Base-by-base conservation (phyloP, 176 grass and related monocot species). In the Stipa capillata region DNA sequence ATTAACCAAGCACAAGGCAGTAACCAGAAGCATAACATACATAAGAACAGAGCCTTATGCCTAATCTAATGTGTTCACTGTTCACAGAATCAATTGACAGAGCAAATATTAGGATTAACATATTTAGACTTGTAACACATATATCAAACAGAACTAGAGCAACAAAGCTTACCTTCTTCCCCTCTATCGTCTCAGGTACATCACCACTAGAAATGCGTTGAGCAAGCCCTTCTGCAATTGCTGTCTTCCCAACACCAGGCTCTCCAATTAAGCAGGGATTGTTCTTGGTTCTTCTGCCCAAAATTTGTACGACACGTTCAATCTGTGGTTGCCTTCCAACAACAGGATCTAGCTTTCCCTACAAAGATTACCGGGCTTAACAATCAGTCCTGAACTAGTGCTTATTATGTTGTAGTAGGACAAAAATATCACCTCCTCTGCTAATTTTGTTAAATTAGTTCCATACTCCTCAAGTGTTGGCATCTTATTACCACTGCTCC, bases 211-310 rank as follows among this genome's bases (percentile, higher is more conserved):
- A 52, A 73, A 97, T 97, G 45, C 87, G 87, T 72, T 97, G 95
- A 34, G 95, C 95, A 73, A 97, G 95, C 54, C 95, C 95, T 84
- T 97, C 95, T 12, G 95, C 95, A 76, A 97, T 92, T 78, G 95
- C 95, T 52, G 95, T 97, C 67, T 97, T 97, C 18, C 95, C 95
- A 73, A 97, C 95, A 90, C 94, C 94, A 84, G 94, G 94, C 21
- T 94, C 94, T 85, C 94, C 94, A 90, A 97, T 97, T 58, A 97
- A 81, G 67, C 95, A 97, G 58, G 95, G 95, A 76, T 97, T 97
- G 69, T 97, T 97, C 85, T 97, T 97, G 43, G 95, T 94, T 55
- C 95, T 82, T 74, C 95, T 87, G 25, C 95, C 91, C 65, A 97
- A 73, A 84, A 97, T 97, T 87, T 97, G 95, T 75, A 89, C 87